Evolutionary conservation across 139 green algal species (phyloP).

Genomic region (Picocystis salinarum): DNA sequence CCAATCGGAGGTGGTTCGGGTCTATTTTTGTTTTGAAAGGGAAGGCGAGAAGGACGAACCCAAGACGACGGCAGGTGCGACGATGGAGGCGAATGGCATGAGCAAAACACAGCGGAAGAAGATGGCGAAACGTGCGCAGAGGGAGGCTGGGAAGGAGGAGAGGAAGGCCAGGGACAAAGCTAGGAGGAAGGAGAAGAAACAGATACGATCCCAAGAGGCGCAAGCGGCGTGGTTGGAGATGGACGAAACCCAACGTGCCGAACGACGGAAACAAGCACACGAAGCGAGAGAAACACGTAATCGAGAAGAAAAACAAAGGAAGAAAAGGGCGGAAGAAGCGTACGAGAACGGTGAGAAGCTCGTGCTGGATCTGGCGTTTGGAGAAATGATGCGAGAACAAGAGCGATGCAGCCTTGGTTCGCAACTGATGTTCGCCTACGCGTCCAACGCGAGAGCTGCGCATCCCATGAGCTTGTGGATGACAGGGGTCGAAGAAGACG

Average conservation of each 20-base stretch:
- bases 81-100: no score
- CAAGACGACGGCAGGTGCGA: no score
- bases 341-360: constrained; percentile 24
- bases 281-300: no score
- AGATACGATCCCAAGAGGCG: neutral
- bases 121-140: neutral
- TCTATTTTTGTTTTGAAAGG: no score
- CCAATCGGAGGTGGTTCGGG: no score
- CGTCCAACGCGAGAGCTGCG: constrained; percentile 18
- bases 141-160: constrained; percentile 4
- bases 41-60: no score
- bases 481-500: constrained; percentile 21
- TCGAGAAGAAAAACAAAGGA: neutral
- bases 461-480: constrained; percentile 29
- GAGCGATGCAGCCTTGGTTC: constrained; percentile 35
- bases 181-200: constrained; percentile 1
- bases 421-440: constrained; percentile 50
- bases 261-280: no score
- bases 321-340: neutral
- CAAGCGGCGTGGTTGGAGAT: neutral
- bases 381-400: constrained; percentile 30
- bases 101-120: no score
- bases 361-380: constrained; percentile 54
- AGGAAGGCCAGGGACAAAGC: constrained; percentile 8
- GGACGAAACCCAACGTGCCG: no score